These are phyloP conservation scores for Vararia minispora DNA, from an alignment of 768 basidiomycete genomes.

Conservation along the genomic window DNA sequence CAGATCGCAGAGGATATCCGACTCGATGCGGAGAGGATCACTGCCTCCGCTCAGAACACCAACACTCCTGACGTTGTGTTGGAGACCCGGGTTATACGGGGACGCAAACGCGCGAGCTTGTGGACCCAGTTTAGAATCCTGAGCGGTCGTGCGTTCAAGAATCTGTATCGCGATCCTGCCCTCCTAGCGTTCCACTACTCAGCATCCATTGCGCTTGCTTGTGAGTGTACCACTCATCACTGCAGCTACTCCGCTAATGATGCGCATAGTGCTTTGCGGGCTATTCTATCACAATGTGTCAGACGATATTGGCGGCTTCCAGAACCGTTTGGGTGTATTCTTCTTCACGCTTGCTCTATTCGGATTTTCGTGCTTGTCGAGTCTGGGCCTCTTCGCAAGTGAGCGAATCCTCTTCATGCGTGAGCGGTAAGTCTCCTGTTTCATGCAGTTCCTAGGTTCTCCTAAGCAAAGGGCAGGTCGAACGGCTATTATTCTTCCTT, in stretches of 20 bases:
- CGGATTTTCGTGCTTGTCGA: constrained; percentile 93
- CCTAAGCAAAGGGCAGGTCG: constrained; percentile 36
- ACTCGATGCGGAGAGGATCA: constrained; percentile 57
- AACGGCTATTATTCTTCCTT: constrained; percentile 98
- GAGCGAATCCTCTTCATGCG: constrained; percentile 96
- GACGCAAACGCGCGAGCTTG: constrained; percentile 75
- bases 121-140: constrained; percentile 87
- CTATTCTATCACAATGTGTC: constrained; percentile 85
- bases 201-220: constrained; percentile 70
- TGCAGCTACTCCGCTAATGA: constrained; percentile 6
- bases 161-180: constrained; percentile 90
- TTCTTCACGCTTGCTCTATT: constrained; percentile 97
- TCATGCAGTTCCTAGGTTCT: not conserved
- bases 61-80: constrained; percentile 52
- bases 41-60: constrained; percentile 23
- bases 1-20: constrained; percentile 50
- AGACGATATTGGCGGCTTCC: constrained; percentile 95
- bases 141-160: constrained; percentile 96
- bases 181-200: constrained; percentile 85
- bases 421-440: constrained; percentile 54
- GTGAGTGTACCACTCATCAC: constrained; percentile 34
- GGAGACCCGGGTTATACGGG: constrained; percentile 58
- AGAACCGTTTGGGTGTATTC: constrained; percentile 92
- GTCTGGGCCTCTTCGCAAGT: constrained; percentile 86
- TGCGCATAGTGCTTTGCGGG: constrained; percentile 69